Percentiles rank a stretch among this genome's conserved stretches.
Conservation (phyloP, 2,329 filamentous ascomycete species). For the Talaromyces sp. region DNA sequence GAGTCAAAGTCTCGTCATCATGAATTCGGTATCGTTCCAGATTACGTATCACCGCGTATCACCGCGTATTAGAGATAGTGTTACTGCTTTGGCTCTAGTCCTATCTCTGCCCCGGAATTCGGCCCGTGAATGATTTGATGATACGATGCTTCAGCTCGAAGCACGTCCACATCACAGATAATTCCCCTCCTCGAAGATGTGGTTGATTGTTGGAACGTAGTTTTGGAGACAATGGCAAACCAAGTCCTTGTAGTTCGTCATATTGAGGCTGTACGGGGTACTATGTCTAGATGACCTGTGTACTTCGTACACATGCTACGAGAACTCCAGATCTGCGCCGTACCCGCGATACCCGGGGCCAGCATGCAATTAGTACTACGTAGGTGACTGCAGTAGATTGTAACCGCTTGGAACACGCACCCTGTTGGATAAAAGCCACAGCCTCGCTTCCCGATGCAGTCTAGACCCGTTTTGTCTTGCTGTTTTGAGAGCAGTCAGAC, state of each 20-base stretch:
- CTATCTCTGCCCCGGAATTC: slow-evolving; percentile 2
- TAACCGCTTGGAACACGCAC: slow-evolving; percentile 7
- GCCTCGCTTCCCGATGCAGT: background rate
- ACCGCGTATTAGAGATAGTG: background rate
- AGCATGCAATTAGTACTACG: background rate
- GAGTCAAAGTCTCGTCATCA: slow-evolving; percentile 12
- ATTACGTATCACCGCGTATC: background rate
- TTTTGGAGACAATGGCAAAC: too few relatives aligned
- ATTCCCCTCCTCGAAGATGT: background rate
- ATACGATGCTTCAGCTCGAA: background rate
- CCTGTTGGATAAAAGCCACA: slow-evolving; percentile 9
- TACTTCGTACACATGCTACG: background rate
- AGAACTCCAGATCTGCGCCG: slow-evolving; percentile 9
- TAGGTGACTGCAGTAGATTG: background rate
- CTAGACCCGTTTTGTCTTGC: slow-evolving; percentile 1
- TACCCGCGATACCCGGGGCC: slow-evolving; percentile 20
- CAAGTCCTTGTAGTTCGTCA: too few relatives aligned
- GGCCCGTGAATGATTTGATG: background rate
- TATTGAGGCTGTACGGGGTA: too few relatives aligned
- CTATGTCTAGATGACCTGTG: too few relatives aligned
- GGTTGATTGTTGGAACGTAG: background rate
- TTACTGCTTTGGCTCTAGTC: background rate
- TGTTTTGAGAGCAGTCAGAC: background rate
- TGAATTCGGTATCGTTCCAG: background rate
- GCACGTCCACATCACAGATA: background rate